Evolutionary conservation across 2,329 filamentous ascomycete genomes (phyloP), one percentile per base, ranked within the genome.

Genomic region (Trichoderma breve): DNA sequence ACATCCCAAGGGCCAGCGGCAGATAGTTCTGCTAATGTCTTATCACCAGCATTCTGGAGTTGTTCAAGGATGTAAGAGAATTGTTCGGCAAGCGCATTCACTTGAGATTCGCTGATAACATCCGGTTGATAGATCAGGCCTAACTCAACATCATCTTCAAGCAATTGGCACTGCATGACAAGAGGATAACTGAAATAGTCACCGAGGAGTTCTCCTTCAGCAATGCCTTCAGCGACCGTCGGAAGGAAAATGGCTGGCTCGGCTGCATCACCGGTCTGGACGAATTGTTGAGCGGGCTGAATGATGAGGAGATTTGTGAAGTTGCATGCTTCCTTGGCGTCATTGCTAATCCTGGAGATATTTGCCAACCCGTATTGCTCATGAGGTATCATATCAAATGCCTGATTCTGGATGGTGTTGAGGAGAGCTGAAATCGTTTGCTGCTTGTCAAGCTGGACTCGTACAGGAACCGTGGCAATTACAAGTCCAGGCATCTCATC

Each of bases 401-500:
- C 63, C 30, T 71, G 70, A 11, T 15, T n/a, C 36, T 71, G 70
- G 8, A 71, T 43, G 11, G 7, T 15, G 9, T 71, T 51, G 26
- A 71, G 53, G 26, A 68, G 66, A n/a, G 15, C 26, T 9, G 62
- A 34, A 26, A 71, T 26, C 4, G 28, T 26, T 30, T 61, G 61
- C 51, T 15, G 58, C 8, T n/a, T 43, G 53, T 71, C 63, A 3
- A 71, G 6, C 3, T 34, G 47, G 11, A 71, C 34, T 11, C 70
- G 18, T 26, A 71, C 21, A 11, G 76, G 76, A 1, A 78, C 71
- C 4, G 73, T 75, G 6, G 74, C 73, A 26, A 78, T 76, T 0
- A 74, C 74, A 9, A 75, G 76, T 1, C 76, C 77, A 1, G 74
- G 68, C 2, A 77, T 73, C 12, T 72, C 63, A 12, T 74, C 70